phyloP scores from a whole-genome alignment of 1,284 basidiomycete genomes.

The Apiotrichum sp. region DNA sequence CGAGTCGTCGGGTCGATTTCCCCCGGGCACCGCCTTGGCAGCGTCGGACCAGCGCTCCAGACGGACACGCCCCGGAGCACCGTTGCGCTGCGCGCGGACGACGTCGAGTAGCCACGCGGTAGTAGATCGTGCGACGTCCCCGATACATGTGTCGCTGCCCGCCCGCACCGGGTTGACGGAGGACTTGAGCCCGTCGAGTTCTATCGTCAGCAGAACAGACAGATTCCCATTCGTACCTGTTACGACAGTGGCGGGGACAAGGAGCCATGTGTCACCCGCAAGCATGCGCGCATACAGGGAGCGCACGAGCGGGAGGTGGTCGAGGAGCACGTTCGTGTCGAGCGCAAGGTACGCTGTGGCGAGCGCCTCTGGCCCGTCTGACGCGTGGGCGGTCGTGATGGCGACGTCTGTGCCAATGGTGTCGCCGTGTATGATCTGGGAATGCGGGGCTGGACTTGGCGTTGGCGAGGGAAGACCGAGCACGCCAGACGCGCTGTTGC shows the following conservation, averaged over 20 bases:
- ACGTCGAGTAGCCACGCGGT: conserved; percentile 4
- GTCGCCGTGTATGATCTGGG: too few relatives aligned
- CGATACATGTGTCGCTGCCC: not conserved
- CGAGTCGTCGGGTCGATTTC: conserved; percentile 3
- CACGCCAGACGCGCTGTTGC: too few relatives aligned
- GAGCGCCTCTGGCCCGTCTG: too few relatives aligned
- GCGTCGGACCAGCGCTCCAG: conserved; percentile 4
- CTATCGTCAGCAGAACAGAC: conserved; percentile 1
- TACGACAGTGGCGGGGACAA: conserved; percentile 8
- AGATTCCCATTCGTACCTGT: not conserved
- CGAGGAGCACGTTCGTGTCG: conserved; percentile 14
- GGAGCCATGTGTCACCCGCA: not conserved
- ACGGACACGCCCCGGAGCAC: not conserved
- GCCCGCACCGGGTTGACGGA: not conserved
- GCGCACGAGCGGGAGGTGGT: not conserved
- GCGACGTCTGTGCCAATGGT: too few relatives aligned
- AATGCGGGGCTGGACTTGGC: too few relatives aligned
- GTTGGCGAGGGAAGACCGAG: too few relatives aligned
- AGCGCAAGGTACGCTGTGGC: conserved; percentile 1
- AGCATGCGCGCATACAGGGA: conserved; percentile 1
- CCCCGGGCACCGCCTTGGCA: not conserved
- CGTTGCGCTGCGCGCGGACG: not conserved
- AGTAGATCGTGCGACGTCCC: not conserved
- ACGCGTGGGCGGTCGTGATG: too few relatives aligned
- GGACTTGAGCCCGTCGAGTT: conserved; percentile 13